Evolutionary conservation across 805 yeast genomes (phyloP), one percentile per base, ranked within the genome.

Genomic region (Candida tammaniensis): DNA sequence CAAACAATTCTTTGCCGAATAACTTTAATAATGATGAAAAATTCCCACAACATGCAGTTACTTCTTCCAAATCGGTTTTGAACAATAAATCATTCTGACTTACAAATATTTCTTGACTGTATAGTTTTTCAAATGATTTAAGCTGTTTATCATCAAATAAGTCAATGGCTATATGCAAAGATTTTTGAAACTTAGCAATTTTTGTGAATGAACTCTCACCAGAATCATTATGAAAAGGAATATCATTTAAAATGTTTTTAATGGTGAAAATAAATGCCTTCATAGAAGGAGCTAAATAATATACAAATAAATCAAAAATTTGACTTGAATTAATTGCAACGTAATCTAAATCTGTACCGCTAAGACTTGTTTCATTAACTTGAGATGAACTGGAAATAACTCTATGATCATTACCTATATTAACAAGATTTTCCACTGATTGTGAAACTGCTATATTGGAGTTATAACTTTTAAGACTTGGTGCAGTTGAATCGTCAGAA

Each of bases 31-130:
- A 66, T 22, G 79, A 74, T 1, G 89, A 70, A 50, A 85, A 85
- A 52, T 85, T 83, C 1, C 89, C 91, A 61, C 93, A 84, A 29
- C 85, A 75, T 0, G 95, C 94, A 1, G 89, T 84, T 3, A 85
- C 82, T 44, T 83, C 88, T 57, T 85, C 94, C 46, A 81, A 83
- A 40, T 79, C 82, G 1, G 81, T 68, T 40, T 68, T 73, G 25
- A 68, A 51, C 49, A 59, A 25, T 48, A 68, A 47, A 31, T 59
- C 49, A 39, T 50, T 38, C 2, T 56, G 38, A 17, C 41, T 28
- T 25, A 61, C 59, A 52, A 80, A 80, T 6, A 75, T 59, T 4
- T 70, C 71, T 48, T 79, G 77, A 2, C 66, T 57, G 47, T 86
- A 85, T 11, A 85, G 55, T 42, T 66, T 69, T 23, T 68, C 68